Evolutionary conservation across 148 eudicot species (phyloP), one percentile per base, ranked within the genome.

Genomic region (Camellia lanceoleosa): DNA sequence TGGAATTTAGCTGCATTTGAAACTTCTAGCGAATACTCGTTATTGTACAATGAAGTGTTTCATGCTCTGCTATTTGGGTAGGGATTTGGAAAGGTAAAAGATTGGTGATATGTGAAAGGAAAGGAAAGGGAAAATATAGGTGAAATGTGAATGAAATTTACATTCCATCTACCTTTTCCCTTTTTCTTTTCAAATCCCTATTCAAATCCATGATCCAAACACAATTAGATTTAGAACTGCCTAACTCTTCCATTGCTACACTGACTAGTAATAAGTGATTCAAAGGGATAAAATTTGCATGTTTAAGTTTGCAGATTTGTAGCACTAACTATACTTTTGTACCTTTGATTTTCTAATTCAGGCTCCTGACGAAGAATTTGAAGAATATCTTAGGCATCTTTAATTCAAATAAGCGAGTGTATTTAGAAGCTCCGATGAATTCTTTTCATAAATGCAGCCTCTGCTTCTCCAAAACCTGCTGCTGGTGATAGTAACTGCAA

Each of bases 351-450:
- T 42, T 70, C 76, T 77, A 81, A 44, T 59, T 69, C 85, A 96
- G 99, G 99, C 98, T 77, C 99, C 98, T 42, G 97, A 96, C 84
- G 99, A 96, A 88, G 99, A 96, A 84, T 96, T 92, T 84, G 98
- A 96, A 82, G 97, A 96, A 88, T 90, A 91, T 78, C 89, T 93
- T 8, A 85, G 91, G 66, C 92, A 84, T 83, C 86, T 89, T 7
- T n/a, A n/a, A n/a, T n/a, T n/a, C n/a, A n/a, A n/a, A n/a, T n/a
- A n/a, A n/a, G n/a, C n/a, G n/a, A n/a, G n/a, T n/a, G n/a, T n/a
- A n/a, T n/a, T n/a, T n/a, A n/a, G n/a, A n/a, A n/a, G n/a, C n/a
- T n/a, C n/a, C n/a, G n/a, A n/a, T n/a, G n/a, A n/a, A n/a, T n/a
- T n/a, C n/a, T n/a, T n/a, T n/a, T n/a, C n/a, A n/a, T n/a, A n/a